phyloP scores from a whole-genome alignment of 2,329 filamentous ascomycete species.

The Neofusicoccum parvum region DNA sequence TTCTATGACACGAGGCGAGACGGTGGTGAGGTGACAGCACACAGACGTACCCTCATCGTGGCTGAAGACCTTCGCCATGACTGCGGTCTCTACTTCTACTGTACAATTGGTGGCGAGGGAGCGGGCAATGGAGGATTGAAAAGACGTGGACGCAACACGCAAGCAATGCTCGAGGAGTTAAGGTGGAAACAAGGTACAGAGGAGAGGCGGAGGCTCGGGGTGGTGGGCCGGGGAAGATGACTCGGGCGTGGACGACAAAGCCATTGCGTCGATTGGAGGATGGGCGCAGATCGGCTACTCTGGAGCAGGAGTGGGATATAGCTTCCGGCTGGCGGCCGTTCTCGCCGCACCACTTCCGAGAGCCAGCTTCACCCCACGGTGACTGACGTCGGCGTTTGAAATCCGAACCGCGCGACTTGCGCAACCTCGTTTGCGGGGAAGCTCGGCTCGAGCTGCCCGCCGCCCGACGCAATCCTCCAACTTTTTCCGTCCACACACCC shows the following conservation, averaged over 20 bases:
- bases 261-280: conserved; percentile 18
- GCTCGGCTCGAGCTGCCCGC: conserved; percentile 20
- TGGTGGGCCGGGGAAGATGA: background rate
- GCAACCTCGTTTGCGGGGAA: conserved; percentile 5
- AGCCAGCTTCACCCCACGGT: background rate
- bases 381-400: conserved; percentile 20
- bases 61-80: conserved; percentile 67
- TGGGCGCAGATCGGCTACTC: conserved; percentile 13
- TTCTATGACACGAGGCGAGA: background rate
- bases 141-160: background rate
- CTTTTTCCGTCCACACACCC: conserved; percentile 9
- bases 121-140: background rate
- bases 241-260: conserved; percentile 12
- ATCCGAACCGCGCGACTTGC: conserved; percentile 7
- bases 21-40: background rate
- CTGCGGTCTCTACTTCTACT: background rate
- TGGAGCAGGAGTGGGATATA: conserved; percentile 20
- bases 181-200: background rate
- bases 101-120: background rate
- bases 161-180: background rate
- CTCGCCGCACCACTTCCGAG: background rate
- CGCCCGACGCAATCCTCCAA: background rate
- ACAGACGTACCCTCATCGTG: conserved; percentile 61
- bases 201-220: conserved; percentile 2
- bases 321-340: conserved; percentile 5